A percentile compares a stretch with the other conserved stretches of the same genome.
phyloP scores from a whole-genome alignment of 1,139 yeast species.

The Magnusiomyces ingens region DNA sequence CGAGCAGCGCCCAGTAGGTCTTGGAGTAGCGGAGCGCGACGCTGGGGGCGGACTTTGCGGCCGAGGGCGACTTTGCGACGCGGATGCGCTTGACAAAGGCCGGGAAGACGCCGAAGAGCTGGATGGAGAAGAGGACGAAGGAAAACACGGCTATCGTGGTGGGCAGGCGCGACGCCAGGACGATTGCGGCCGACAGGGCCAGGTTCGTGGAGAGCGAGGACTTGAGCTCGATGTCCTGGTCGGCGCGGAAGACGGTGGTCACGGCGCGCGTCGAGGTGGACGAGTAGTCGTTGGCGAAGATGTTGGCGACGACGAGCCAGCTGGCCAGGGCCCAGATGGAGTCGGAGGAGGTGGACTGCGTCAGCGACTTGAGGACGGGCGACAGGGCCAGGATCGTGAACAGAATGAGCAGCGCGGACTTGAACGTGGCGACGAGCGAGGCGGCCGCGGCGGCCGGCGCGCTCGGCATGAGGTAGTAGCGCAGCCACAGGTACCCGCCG shows the following conservation, averaged over 20 bases:
- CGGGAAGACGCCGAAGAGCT: slow-evolving; percentile 67
- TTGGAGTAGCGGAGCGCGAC: slow-evolving; percentile 12
- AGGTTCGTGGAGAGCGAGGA: slow-evolving; percentile 78
- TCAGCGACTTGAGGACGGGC: slow-evolving; percentile 83
- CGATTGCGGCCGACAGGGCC: slow-evolving; percentile 79
- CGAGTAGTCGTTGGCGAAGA: slow-evolving; percentile 60
- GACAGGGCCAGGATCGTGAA: slow-evolving; percentile 70
- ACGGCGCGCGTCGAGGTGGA: slow-evolving; percentile 26
- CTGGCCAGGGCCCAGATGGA: slow-evolving; percentile 91
- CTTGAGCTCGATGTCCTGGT: slow-evolving; percentile 19
- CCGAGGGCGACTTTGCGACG: slow-evolving; percentile 23
- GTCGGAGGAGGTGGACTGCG: slow-evolving; percentile 84
- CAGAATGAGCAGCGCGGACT: slow-evolving; percentile 62
- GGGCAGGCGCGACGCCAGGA: slow-evolving; percentile 74
- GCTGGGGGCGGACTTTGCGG: slow-evolving; percentile 1
- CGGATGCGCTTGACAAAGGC: slow-evolving; percentile 54
- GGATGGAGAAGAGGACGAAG: slow-evolving; percentile 67
- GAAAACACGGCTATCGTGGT: slow-evolving; percentile 75
- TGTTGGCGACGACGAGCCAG: slow-evolving; percentile 63
- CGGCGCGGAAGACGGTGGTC: slow-evolving; percentile 3
- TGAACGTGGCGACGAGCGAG: slow-evolving; percentile 34
- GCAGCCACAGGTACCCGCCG: slow-evolving; percentile 34
- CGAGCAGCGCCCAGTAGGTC: slow-evolving; percentile 25
- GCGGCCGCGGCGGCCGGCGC: too few relatives aligned
- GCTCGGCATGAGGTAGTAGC: too few relatives aligned